Conservation (phyloP, 495 filamentous ascomycete genomes). For the Penicilliopsis zonata region DNA sequence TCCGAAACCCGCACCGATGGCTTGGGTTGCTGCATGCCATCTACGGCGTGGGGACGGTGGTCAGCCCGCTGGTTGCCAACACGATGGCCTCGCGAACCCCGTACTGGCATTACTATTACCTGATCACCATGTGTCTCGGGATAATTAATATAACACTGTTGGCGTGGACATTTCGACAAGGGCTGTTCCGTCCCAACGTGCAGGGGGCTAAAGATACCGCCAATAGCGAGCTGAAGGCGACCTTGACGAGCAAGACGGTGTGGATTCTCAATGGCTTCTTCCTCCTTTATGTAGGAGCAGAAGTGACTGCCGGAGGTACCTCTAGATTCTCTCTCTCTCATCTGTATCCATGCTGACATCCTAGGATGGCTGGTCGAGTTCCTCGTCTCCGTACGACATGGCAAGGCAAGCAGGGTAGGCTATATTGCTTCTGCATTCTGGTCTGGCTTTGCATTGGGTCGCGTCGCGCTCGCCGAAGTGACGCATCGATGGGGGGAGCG, state of each 20-base stretch:
- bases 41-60: constrained; percentile 39
- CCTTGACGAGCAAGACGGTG: constrained; percentile 13
- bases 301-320: constrained; percentile 30
- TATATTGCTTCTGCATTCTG: constrained; percentile 66
- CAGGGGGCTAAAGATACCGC: constrained; percentile 9
- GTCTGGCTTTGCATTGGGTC: constrained; percentile 52
- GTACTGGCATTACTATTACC: constrained; percentile 14
- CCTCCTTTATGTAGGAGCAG: constrained; percentile 35
- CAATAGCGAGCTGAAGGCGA: constrained; percentile 9
- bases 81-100: constrained; percentile 23
- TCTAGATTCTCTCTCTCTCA: background rate
- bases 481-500: constrained; percentile 41
- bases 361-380: constrained; percentile 59
- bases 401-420: constrained; percentile 49
- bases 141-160: constrained; percentile 7
- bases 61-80: constrained; percentile 38
- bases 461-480: constrained; percentile 39
- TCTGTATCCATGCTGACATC: background rate
- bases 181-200: constrained; percentile 12
- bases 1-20: constrained; percentile 39
- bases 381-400: constrained; percentile 45
- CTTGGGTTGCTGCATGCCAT: constrained; percentile 44
- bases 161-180: constrained; percentile 11
- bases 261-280: constrained; percentile 40
- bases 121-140: constrained; percentile 7